These are phyloP conservation scores for Colletotrichum sp. DNA, from an alignment of 2,329 filamentous ascomycete genomes.

Conservation along the genomic window DNA sequence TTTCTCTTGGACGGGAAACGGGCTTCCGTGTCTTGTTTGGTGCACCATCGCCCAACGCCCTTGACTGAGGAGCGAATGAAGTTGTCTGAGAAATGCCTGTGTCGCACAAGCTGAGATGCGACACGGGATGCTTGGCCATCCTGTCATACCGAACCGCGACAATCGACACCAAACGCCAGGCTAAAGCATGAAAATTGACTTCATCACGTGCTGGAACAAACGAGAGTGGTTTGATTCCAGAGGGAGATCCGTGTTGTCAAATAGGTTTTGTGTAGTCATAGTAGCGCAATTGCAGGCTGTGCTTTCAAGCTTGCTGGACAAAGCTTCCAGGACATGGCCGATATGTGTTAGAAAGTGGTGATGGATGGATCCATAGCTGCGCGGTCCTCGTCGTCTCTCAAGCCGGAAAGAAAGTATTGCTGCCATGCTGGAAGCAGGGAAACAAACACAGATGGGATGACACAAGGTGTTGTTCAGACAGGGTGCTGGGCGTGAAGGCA, in stretches of 20 bases:
- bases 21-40: background rate
- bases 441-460: background rate
- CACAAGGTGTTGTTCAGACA: background rate
- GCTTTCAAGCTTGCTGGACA: background rate
- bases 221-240: background rate
- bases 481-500: background rate
- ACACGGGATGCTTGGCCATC: background rate
- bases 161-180: background rate
- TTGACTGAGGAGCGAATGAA: background rate
- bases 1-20: background rate
- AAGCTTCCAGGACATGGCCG: background rate
- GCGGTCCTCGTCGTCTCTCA: background rate
- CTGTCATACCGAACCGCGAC: background rate
- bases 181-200: background rate
- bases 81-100: background rate
- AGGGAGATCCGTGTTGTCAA: background rate
- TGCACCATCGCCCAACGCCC: background rate
- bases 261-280: background rate
- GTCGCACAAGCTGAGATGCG: background rate
- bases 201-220: background rate
- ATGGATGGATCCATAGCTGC: background rate
- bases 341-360: background rate
- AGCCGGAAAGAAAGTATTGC: background rate
- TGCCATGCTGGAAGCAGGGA: background rate
- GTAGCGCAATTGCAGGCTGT: background rate